Evolutionary conservation across 2,329 filamentous ascomycete genomes (phyloP).

Genomic region (Reticulascus tulasneorum): DNA sequence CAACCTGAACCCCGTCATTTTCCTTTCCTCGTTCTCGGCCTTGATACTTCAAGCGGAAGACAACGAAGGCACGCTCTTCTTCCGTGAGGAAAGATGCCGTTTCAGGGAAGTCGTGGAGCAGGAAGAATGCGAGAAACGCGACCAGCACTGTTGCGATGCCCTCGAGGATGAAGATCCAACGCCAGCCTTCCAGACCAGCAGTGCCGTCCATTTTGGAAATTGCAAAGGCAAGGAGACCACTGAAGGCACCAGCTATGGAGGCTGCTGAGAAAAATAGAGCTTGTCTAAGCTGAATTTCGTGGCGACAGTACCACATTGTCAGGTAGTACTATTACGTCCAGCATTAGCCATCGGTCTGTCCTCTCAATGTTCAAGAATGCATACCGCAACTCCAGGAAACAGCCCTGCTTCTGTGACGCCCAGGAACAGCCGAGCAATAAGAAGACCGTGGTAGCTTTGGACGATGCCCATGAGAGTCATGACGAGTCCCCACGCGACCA

Average conservation of each 20-base stretch:
- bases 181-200: constrained; percentile 55
- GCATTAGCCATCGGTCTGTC: constrained; percentile 1
- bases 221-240: constrained; percentile 65
- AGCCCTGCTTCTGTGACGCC: constrained; percentile 65
- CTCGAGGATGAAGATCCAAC: constrained; percentile 67
- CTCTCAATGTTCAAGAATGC: constrained; percentile 3
- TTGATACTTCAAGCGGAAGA: constrained; percentile 68
- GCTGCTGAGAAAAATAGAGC: constrained; percentile 82
- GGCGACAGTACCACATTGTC: constrained; percentile 57
- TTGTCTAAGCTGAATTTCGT: constrained; percentile 50
- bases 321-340: constrained; percentile 39
- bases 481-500: constrained; percentile 55
- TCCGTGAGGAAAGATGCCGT: constrained; percentile 69
- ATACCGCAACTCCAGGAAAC: constrained; percentile 57
- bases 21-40: constrained; percentile 24
- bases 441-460: constrained; percentile 40
- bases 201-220: constrained; percentile 68
- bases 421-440: constrained; percentile 52
- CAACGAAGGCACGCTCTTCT: constrained; percentile 66
- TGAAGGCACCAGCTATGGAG: constrained; percentile 74
- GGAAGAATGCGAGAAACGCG: constrained; percentile 63
- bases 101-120: constrained; percentile 78
- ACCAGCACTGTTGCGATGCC: constrained; percentile 67
- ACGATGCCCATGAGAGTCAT: constrained; percentile 54
- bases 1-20: constrained; percentile 31